Evolutionary conservation across 2,329 filamentous ascomycete genomes (phyloP), one percentile per base, ranked within the genome.

Genomic region (Diplodia intermedia): DNA sequence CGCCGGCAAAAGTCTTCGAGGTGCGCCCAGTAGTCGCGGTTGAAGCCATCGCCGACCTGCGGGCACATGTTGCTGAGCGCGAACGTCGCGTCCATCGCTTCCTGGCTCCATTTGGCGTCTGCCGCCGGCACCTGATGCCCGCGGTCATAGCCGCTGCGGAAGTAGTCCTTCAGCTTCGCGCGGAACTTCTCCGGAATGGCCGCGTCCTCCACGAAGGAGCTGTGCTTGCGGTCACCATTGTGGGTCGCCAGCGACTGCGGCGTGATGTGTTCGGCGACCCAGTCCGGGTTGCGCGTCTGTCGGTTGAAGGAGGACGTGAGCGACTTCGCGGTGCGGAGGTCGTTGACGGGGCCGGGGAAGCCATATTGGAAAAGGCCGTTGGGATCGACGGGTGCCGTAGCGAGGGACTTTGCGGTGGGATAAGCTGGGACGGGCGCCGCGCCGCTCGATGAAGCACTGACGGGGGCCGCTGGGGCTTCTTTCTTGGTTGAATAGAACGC

Each of bases 21-120:
- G 79, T 99, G 95, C 47, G 95, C 91, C 95, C 95, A 99, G 86
- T 99, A 99, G 82, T 99, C 95, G 63, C 95, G 88, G 83, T 99
- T 99, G 86, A 99, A 99, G 69, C 95, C 95, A 77, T 97, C 93
- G 72, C 95, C 95, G 36, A 99, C 95, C 82, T 99, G 95, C 38
- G 95, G 95, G 77, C 94, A 97, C 94, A 99, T 99, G 83, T 99
- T 99, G 77, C 87, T 90, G 67, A 99, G 86, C 76, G 88, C 90
- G 77, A 99, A 99, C 2, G 95, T 99, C 68, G 92, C 92, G 81
- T 99, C 89, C 93, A 99, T 97, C 71, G 95, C 94, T 43, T 87
- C 80, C 81, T 99, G 95, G 71, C 89, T 92, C 94, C 95, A 99
- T 82, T 96, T 97, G 68, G 91, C 92, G 81, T 99, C 95, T 50